Evolutionary conservation across 495 filamentous ascomycete genomes (phyloP).

Genomic region (Neurospora sp.): DNA sequence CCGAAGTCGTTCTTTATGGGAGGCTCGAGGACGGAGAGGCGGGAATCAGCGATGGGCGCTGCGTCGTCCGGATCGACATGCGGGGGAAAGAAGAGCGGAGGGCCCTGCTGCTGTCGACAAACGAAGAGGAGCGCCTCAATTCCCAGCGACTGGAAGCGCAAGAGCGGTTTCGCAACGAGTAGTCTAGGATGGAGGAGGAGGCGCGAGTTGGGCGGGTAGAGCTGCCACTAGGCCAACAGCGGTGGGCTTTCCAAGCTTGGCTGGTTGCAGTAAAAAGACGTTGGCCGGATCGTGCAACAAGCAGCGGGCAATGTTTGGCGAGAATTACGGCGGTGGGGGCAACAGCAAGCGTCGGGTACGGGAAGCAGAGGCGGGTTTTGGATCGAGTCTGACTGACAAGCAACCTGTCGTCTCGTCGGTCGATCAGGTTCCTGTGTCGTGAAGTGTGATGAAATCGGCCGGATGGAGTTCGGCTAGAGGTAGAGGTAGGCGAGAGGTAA

Average conservation of each 20-base stretch:
- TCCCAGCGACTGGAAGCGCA: background rate
- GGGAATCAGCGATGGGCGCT: background rate
- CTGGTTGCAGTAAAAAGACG: background rate
- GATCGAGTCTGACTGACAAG: background rate
- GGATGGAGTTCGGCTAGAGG: background rate
- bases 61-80: slow-evolving; percentile 7
- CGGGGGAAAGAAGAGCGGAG: background rate
- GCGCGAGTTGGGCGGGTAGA: background rate
- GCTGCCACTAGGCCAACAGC: background rate
- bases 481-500: background rate
- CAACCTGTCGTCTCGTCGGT: background rate
- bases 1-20: background rate
- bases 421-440: background rate
- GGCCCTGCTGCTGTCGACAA: background rate
- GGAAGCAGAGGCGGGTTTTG: background rate
- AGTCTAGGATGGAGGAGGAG: background rate
- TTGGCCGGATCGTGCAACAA: background rate
- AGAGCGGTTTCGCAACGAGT: background rate
- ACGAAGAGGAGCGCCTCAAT: background rate
- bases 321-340: background rate
- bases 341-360: background rate
- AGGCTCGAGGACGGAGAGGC: background rate
- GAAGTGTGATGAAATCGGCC: background rate
- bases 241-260: background rate
- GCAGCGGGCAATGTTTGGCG: background rate